Percentiles rank a stretch among this genome's conserved stretches.
phyloP scores from a whole-genome alignment of 2,329 filamentous ascomycete genomes.

The Arachnopeziza araneosa region DNA sequence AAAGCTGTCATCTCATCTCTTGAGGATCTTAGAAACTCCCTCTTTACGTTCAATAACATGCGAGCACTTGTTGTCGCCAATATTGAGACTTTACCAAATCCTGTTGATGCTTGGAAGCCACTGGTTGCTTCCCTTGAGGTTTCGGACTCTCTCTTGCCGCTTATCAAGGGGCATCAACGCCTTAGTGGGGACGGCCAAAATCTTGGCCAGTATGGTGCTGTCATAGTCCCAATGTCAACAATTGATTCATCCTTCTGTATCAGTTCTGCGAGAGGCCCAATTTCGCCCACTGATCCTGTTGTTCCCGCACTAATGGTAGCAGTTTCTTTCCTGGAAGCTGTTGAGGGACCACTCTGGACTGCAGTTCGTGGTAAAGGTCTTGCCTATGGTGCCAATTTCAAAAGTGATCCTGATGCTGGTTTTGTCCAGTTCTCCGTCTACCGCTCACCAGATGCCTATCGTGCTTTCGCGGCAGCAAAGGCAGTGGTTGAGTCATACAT shows the following conservation, averaged over 20 bases:
- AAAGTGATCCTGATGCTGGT: conserved; percentile 71
- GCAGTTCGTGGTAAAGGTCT: conserved; percentile 89
- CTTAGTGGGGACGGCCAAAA: conserved; percentile 69
- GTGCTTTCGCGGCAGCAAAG: conserved; percentile 74
- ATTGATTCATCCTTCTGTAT: conserved; percentile 89
- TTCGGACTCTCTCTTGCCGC: conserved; percentile 55
- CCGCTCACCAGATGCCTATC: conserved; percentile 81
- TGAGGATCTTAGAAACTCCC: conserved; percentile 64
- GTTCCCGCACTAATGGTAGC: conserved; percentile 84
- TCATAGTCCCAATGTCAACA: conserved; percentile 83
- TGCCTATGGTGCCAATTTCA: conserved; percentile 82
- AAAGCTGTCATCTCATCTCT: conserved; percentile 71
- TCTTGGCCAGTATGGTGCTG: conserved; percentile 67
- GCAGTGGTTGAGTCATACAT: conserved; percentile 71
- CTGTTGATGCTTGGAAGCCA: conserved; percentile 72
- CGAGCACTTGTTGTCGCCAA: conserved; percentile 81
- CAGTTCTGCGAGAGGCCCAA: conserved; percentile 67
- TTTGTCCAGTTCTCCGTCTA: conserved; percentile 81
- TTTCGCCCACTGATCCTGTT: conserved; percentile 68
- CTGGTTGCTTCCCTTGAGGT: conserved; percentile 39
- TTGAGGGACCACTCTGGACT: conserved; percentile 92
- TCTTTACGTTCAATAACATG: conserved; percentile 82
- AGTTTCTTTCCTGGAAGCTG: conserved; percentile 82
- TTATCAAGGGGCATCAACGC: conserved; percentile 64
- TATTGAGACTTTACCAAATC: conserved; percentile 65